Base-by-base conservation (phyloP, 2,329 filamentous ascomycete genomes). In the Daldinia sp. region DNA sequence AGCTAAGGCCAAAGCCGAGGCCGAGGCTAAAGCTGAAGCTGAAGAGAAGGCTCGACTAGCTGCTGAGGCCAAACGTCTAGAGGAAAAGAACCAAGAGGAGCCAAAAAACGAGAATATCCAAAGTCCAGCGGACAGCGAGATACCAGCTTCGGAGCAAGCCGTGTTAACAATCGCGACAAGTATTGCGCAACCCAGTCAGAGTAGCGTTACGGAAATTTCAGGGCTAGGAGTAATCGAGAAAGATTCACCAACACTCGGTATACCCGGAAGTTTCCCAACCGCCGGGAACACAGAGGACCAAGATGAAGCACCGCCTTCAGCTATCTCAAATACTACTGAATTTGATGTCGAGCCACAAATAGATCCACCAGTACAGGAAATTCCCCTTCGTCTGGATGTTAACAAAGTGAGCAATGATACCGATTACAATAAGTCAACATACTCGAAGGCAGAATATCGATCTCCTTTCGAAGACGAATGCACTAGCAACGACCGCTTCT, bases 311-410 rank as follows among this genome's bases (percentile, higher is more conserved):
- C 89, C 88, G 1, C 79, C 79, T 35, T 91, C 90, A 15, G 87
- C 89, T 2, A 76, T 88, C 13, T 92, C 91, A 5, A 81, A 85
- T 46, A 85, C 85, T 6, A 93, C 91, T 0, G 89, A 92, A 73
- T 92, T 93, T 72, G 92, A 94, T 72, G 85, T 84, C n/a, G 91
- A 93, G 72, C 85, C 89, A 23, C 91, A 93, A 76, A 87, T 85
- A 1, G 87, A 89, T 51, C 80, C 85, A 1, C 81, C 84, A 0
- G 73, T 81, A 15, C 81, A 79, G 48, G 77, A 80, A 26, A 70
- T 76, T 18, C 64, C 71, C 51, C 33, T 68, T 26, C 71, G 67
- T 62, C 42, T 75, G 73, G 65, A 71, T 53, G 51, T 69, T 63
- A 44, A 63, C 69, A 50, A 63, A 62, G n/a, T 56, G 57, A 53